Conservation (phyloP, 371 early-diverging fungal genomes). For the Mucor plumbeus region DNA sequence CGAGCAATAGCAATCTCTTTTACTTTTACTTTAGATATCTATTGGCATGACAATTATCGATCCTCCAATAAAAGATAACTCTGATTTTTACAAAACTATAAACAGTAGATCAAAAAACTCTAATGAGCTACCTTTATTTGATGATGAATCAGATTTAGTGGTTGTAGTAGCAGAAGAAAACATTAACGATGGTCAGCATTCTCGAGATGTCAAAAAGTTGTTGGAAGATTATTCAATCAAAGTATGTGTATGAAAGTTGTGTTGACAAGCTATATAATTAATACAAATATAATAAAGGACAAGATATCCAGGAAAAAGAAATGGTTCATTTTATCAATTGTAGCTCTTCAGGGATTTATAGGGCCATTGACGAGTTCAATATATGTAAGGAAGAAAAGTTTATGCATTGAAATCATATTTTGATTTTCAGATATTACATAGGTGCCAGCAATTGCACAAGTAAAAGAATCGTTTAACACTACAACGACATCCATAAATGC, state of each 20-base stretch:
- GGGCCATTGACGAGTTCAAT: constrained; percentile 55
- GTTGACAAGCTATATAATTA: background rate
- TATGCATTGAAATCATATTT: background rate
- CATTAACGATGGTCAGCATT: too few species aligned
- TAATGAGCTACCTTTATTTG: background rate
- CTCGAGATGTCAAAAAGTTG: background rate
- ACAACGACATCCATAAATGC: constrained; percentile 45
- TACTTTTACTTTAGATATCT: background rate
- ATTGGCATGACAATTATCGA: constrained; percentile 15
- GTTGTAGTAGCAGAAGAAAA: background rate
- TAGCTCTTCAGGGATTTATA: constrained; percentile 54
- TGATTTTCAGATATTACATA: background rate
- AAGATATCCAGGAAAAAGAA: constrained; percentile 25
- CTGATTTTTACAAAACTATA: background rate
- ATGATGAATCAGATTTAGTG: background rate
- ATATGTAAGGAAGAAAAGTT: constrained; percentile 31
- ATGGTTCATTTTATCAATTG: constrained; percentile 48
- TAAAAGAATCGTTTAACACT: constrained; percentile 34
- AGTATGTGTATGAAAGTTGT: background rate
- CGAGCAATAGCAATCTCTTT: background rate
- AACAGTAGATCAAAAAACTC: background rate
- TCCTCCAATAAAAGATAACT: constrained; percentile 11
- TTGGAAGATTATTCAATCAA: constrained; percentile 16
- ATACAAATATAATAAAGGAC: background rate
- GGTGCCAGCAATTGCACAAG: constrained; percentile 54